Base-by-base conservation (phyloP, 805 yeast species). In the Metschnikowia chrysomelidarum region DNA sequence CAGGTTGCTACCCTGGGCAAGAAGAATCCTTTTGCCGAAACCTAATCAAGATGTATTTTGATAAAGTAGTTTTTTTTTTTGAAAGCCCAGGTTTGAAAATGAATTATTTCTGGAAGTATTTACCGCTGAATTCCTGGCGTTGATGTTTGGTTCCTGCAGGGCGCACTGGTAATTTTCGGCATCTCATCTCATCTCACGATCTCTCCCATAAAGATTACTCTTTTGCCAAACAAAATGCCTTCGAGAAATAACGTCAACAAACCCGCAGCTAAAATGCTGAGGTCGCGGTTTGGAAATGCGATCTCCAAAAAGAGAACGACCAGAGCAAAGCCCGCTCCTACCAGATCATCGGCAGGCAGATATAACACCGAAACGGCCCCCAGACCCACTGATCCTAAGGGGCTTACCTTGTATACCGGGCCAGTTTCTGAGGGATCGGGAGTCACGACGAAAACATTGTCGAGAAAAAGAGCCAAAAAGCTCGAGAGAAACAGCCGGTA, bases 161-260 rank as follows among this genome's bases (percentile, higher is more conserved):
- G n/a, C n/a, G n/a, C n/a, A n/a, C n/a, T n/a, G n/a, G n/a, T n/a
- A n/a, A n/a, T n/a, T n/a, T n/a, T n/a, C n/a, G n/a, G n/a, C n/a
- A n/a, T n/a, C n/a, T n/a, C n/a, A n/a, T n/a, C n/a, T n/a, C n/a
- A n/a, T n/a, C n/a, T n/a, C n/a, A n/a, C n/a, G n/a, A n/a, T 11
- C 16, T 23, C 13, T 10, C 30, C 16, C 19, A 21, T n/a, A n/a
- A n/a, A n/a, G n/a, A n/a, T 19, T n/a, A n/a, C n/a, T n/a, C n/a
- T n/a, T n/a, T n/a, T n/a, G n/a, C n/a, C n/a, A n/a, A 6, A 14
- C 26, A 27, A n/a, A 9, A 86, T 86, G 95, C 93, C 95, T 21
- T 80, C 88, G 12, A 82, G 75, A 62, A 87, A 85, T 69, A 76
- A 87, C 27, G 71, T 87, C 47, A 88, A 87, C 61, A 85, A 80